A percentile compares a stretch with the other conserved stretches of the same genome.
These are phyloP conservation scores for Cladorrhinum samala DNA, from an alignment of 495 filamentous ascomycete genomes.

Conservation along the genomic window DNA sequence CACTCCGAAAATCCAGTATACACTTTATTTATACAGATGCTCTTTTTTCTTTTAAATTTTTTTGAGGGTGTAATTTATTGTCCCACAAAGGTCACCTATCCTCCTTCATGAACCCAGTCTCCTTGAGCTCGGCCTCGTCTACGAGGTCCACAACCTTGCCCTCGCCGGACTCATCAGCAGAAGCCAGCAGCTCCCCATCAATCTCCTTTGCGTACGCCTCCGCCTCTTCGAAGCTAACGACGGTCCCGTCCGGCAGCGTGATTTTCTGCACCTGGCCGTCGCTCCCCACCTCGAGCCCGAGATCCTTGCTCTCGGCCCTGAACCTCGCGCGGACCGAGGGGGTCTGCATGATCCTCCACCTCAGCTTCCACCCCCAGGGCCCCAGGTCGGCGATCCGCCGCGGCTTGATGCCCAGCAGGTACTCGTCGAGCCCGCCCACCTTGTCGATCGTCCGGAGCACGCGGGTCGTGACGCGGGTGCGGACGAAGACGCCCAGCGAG, in stretches of 20 bases:
- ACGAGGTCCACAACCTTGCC: not conserved
- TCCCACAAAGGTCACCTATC: too few relatives aligned
- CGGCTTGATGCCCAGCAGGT: conserved; percentile 70
- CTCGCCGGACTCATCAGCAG: conserved; percentile 17
- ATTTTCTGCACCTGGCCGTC: conserved; percentile 9
- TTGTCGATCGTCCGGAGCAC: conserved; percentile 84
- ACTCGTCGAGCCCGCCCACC: conserved; percentile 81
- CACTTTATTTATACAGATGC: not conserved
- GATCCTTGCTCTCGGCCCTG: conserved; percentile 42
- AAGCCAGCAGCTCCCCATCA: conserved; percentile 30
- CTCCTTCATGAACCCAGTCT: conserved; percentile 31
- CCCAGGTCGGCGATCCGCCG: conserved; percentile 77
- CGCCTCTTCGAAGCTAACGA: not conserved
- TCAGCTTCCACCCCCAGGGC: conserved; percentile 75
- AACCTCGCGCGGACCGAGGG: conserved; percentile 55
- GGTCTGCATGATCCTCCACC: conserved; percentile 81
- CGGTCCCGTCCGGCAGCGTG: conserved; percentile 5
- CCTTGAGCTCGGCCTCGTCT: conserved; percentile 24
- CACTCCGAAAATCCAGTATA: not conserved
- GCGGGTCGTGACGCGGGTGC: conserved; percentile 66
- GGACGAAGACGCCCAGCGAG: conserved; percentile 57
- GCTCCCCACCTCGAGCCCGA: conserved; percentile 29
- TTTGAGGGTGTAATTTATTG: too few relatives aligned
- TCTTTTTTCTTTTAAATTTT: too few relatives aligned
- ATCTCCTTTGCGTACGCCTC: conserved; percentile 20